phyloP scores from a whole-genome alignment of 164 flowering plant genomes.

The Aristolochia californica region DNA sequence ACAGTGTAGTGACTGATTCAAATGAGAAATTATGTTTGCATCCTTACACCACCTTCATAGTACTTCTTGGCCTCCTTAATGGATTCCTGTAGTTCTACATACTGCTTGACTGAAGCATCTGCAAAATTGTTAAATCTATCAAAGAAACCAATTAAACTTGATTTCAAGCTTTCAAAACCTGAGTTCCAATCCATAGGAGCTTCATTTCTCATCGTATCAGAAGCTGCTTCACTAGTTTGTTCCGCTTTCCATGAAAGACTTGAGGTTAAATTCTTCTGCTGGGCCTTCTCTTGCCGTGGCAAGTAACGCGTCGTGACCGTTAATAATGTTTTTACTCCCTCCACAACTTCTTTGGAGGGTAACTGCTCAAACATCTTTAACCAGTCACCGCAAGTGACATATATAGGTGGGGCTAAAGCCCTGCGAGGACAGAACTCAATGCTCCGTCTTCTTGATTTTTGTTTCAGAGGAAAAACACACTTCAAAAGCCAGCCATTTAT shows the following conservation, averaged over 20 bases:
- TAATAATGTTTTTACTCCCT: conserved; percentile 46
- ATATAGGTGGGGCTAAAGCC: conserved; percentile 63
- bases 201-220: conserved; percentile 23
- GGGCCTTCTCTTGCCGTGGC: conserved; percentile 65
- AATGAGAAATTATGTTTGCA: background rate
- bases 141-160: conserved; percentile 49
- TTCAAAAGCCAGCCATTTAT: conserved; percentile 71
- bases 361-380: conserved; percentile 33
- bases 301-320: conserved; percentile 39
- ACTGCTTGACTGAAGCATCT: conserved; percentile 45
- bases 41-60: background rate
- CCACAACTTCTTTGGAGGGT: conserved; percentile 43
- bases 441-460: conserved; percentile 33
- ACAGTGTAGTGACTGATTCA: no score
- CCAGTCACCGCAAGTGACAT: conserved; percentile 62
- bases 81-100: conserved; percentile 33
- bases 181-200: conserved; percentile 35
- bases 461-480: conserved; percentile 36
- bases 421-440: conserved; percentile 23
- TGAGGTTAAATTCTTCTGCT: conserved; percentile 23
- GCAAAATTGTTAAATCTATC: conserved; percentile 44
- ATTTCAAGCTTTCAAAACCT: conserved; percentile 41
- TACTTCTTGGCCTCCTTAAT: conserved; percentile 34
- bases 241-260: conserved; percentile 18
- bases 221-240: conserved; percentile 14